Base-by-base conservation (phyloP, 495 filamentous ascomycete genomes). In the Filosporella fistucella region DNA sequence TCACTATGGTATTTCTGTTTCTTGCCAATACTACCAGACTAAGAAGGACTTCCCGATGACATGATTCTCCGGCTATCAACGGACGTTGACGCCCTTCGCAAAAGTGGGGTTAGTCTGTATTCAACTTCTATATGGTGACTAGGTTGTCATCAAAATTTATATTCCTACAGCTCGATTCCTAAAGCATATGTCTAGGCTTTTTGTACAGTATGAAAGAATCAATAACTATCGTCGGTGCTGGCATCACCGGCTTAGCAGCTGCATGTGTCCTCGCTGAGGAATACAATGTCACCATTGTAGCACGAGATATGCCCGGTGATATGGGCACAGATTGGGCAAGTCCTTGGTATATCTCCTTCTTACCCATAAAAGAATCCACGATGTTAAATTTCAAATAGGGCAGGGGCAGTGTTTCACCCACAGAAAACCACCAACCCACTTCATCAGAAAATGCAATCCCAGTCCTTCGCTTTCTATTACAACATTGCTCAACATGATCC, bases 141-240 rank as follows among this genome's bases (percentile, higher is more conserved):
- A n/a, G n/a, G n/a, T n/a, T n/a, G n/a, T n/a, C n/a, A n/a, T n/a
- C n/a, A n/a, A n/a, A n/a, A n/a, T n/a, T n/a, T n/a, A n/a, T n/a
- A n/a, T n/a, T n/a, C n/a, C n/a, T n/a, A n/a, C n/a, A n/a, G n/a
- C n/a, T n/a, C n/a, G n/a, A n/a, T n/a, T n/a, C n/a, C n/a, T n/a
- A n/a, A n/a, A n/a, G n/a, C n/a, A n/a, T n/a, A n/a, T n/a, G n/a
- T n/a, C n/a, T n/a, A n/a, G n/a, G n/a, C n/a, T n/a, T n/a, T n/a
- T n/a, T 77, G 55, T 95, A 95, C 65, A 70, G 86, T 37, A 98
- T 51, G 53, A 20, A 22, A 35, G 35, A 45, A 17, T 9, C 25
- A 32, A 44, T 58, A 8, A 47, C 28, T 9, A 55, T 59, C 9
- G 40, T 59, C 12, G 56, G 56, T 3, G 56, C 48, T 3, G 56